Percentiles rank a stretch among this genome's conserved stretches.
These are phyloP conservation scores for Auxenochlorella pyrenoidosa DNA, from an alignment of 139 green algal genomes.

Conservation along the genomic window DNA sequence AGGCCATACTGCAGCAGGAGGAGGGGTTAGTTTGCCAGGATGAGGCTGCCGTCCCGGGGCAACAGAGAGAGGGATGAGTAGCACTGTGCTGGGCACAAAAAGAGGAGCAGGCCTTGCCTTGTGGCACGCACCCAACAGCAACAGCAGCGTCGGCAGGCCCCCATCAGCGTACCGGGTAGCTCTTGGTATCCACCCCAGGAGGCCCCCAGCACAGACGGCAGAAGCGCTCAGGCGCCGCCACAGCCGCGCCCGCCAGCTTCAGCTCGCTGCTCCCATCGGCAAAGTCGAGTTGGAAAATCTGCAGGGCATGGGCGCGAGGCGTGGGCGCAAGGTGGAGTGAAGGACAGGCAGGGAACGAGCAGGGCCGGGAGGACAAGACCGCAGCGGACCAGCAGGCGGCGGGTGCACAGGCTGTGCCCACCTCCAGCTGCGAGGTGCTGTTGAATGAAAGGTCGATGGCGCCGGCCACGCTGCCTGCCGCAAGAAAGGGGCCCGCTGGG, in stretches of 20 bases:
- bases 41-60: too few relatives aligned
- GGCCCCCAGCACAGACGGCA: slow-evolving; percentile 87
- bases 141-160: not conserved
- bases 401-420: slow-evolving; percentile 35
- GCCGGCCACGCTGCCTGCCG: slow-evolving; percentile 88
- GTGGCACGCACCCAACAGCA: not conserved
- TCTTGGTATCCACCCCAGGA: slow-evolving; percentile 32
- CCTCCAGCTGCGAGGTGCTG: slow-evolving; percentile 81
- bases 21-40: not conserved
- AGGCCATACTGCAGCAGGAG: slow-evolving; percentile 78
- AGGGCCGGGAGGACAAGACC: too few relatives aligned
- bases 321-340: too few relatives aligned
- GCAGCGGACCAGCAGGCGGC: too few relatives aligned
- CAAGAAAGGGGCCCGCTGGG: slow-evolving; percentile 74
- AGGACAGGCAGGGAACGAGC: too few relatives aligned
- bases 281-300: slow-evolving; percentile 86
- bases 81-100: too few relatives aligned
- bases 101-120: too few relatives aligned
- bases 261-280: slow-evolving; percentile 47
- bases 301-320: not conserved
- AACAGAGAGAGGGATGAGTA: too few relatives aligned
- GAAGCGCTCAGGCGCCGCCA: slow-evolving; percentile 89
- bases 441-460: slow-evolving; percentile 93
- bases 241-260: slow-evolving; percentile 57
- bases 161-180: slow-evolving; percentile 37